Evolutionary conservation across 208 protist genomes (phyloP), one percentile per base, ranked within the genome.

Genomic region (Trypanosoma cruzi): DNA sequence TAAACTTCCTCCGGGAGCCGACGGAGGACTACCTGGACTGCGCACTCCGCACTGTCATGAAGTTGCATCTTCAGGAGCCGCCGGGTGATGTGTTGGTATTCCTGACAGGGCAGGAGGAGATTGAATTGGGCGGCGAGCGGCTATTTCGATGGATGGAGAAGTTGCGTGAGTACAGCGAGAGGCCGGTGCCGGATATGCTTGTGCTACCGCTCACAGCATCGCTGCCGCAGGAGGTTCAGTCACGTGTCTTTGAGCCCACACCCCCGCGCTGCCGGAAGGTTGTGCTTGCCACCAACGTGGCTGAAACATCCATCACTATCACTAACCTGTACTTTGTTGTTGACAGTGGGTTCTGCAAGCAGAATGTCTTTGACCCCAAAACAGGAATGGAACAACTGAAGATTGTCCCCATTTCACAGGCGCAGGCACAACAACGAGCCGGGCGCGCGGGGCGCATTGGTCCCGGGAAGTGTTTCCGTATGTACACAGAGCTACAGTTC

Each of bases 281-380:
- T 24, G 95, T 99, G 53, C 88, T 99, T n/a, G 98, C 98, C 44
- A 99, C 99, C 34, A 99, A 99, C 84, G 99, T 99, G 69, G 99
- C 99, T 14, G 99, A 99, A 82, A 99, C 99, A 20, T 99, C 98
- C 26, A 95, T 99, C 59, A 99, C 99, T 7, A 99, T 99, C 68
- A 97, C 98, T 68, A 99, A 99, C 64, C 96, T 99, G 59, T 98
- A 95, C 84, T 99, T 98, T 85, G 99, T 99, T 29, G 81, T 99
- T 32, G 98, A 99, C 86, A 98, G 98, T 60, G 98, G 98, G 14
- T 99, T 98, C 76, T 97, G 93, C 67, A 99, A 99, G 85, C 98
- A 99, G 80, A 99, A 98, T 77, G 81, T 88, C 50, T 99, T 98
- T 86, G 98, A 99, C 81, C 75, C 98, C 8, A 89, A 93, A 65